These are phyloP conservation scores for Vararia minispora DNA, from an alignment of 768 basidiomycete genomes.

Conservation along the genomic window DNA sequence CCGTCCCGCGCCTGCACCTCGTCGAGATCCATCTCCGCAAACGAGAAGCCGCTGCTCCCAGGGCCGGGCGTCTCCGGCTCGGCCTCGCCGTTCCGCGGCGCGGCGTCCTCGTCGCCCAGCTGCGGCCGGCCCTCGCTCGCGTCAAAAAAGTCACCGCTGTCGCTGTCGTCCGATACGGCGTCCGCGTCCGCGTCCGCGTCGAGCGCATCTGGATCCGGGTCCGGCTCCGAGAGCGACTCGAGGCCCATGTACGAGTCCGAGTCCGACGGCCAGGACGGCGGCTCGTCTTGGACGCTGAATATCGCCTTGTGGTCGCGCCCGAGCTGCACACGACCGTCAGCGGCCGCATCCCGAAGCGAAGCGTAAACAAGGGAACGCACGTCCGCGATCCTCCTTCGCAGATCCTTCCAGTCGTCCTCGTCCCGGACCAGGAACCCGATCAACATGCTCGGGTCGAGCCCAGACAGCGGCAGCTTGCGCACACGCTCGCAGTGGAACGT, in stretches of 20 bases:
- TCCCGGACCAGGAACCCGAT: constrained; percentile 83
- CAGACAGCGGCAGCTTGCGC: constrained; percentile 85
- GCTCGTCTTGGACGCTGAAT: constrained; percentile 82
- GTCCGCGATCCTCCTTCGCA: constrained; percentile 58
- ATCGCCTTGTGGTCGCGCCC: constrained; percentile 44
- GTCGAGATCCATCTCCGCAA: constrained; percentile 19
- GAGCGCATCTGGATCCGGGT: constrained; percentile 44
- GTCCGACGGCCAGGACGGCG: constrained; percentile 72
- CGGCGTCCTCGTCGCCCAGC: constrained; percentile 19
- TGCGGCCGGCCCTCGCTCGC: constrained; percentile 22
- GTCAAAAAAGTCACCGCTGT: constrained; percentile 44
- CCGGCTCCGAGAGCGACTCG: constrained; percentile 73
- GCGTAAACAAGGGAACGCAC: constrained; percentile 32
- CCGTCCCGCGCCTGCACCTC: constrained; percentile 23
- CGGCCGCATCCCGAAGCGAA: background rate
- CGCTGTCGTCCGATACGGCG: constrained; percentile 25
- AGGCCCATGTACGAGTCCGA: constrained; percentile 69
- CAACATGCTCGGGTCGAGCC: constrained; percentile 94
- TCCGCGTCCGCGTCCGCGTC: constrained; percentile 18
- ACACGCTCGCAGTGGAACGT: constrained; percentile 98
- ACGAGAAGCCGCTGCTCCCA: constrained; percentile 3
- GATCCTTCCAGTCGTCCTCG: constrained; percentile 79
- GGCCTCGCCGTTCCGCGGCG: constrained; percentile 29
- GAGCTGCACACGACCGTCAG: constrained; percentile 23
- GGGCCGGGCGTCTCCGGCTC: constrained; percentile 61